Percentiles rank a stretch among this genome's conserved stretches.
Evolutionary conservation across 441 rosid genomes (phyloP).

Genomic region (Daphne laureola): DNA sequence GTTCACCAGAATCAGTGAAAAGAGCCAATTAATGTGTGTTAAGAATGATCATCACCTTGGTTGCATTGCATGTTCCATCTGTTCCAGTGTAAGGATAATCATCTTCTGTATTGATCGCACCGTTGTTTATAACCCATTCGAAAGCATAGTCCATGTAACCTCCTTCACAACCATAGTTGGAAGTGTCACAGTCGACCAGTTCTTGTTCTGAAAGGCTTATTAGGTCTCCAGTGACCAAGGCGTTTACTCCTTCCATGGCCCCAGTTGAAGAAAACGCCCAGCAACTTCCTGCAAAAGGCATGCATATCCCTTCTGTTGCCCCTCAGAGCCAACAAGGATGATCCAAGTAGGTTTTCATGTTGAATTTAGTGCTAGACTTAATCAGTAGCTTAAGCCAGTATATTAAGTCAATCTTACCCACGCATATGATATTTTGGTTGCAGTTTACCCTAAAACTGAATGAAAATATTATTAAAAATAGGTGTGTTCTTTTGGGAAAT

Average conservation of each 20-base stretch:
- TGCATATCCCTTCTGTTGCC: too few relatives aligned
- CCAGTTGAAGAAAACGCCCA: slow-evolving; percentile 73
- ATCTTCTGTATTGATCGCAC: slow-evolving; percentile 51
- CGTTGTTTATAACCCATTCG: slow-evolving; percentile 58
- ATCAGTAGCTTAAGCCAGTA: too few relatives aligned
- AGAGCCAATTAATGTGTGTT: background rate
- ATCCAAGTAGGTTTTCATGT: too few relatives aligned
- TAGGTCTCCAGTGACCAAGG: slow-evolving; percentile 41
- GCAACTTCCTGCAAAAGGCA: slow-evolving; percentile 44
- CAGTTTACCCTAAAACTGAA: too few relatives aligned
- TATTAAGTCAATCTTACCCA: too few relatives aligned
- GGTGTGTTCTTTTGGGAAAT: too few relatives aligned
- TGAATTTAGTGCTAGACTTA: too few relatives aligned
- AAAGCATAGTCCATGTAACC: slow-evolving; percentile 75
- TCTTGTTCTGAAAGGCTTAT: slow-evolving; percentile 66
- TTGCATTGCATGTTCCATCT: slow-evolving; percentile 42
- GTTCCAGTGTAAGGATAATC: slow-evolving; percentile 47
- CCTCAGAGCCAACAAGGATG: too few relatives aligned
- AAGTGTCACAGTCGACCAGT: slow-evolving; percentile 55
- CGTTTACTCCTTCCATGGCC: slow-evolving; percentile 60
- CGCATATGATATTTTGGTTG: too few relatives aligned
- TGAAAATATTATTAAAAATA: too few relatives aligned
- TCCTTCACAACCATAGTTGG: slow-evolving; percentile 56
- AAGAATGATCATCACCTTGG: slow-evolving; percentile 33
- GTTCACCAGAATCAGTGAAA: background rate